Evolutionary conservation across 371 early-diverging fungal genomes (phyloP), one percentile per base, ranked within the genome.

Genomic region (Mucor mucedo): DNA sequence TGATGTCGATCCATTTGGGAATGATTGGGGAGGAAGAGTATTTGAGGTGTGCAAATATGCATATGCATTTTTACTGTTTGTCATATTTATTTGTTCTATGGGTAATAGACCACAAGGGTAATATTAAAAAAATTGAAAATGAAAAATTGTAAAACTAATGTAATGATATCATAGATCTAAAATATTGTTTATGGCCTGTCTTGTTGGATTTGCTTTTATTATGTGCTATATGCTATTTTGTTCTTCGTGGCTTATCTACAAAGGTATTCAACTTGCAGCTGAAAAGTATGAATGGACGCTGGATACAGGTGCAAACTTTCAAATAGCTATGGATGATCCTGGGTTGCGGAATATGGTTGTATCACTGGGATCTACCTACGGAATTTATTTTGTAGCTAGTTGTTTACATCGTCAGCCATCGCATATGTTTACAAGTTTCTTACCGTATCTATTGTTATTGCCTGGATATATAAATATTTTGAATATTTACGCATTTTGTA

Each of bases 21-120:
- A 73, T 41, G 73, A 66, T 3, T 78, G 78, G 79, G 80, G 81
- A 3, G 55, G 58, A 11, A 60, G 67, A 47, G 64, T 88, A 16
- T 85, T 87, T 64, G 73, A 77, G 13, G 63, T 85, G 3, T 66
- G 85, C 11, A 75, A 78, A 30, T 83, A 84, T 52, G 65, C 87
- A 9, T 94, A 94, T 73, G 73, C 90, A 44, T 70, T 86, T 16
- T 63, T 91, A 30, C 72, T 94, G 58, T 77, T 90, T 52, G 77
- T 84, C 2, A 73, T 84, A 32, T 91, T 94, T 63, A 87, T 93
- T 58, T 82, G 87, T 53, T 84, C 92, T 13, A 81, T 94, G 75
- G 95, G 95, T 40, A 94, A 94, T 68, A 76, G 93, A 41, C 95
- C 95, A 41, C 92, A 93, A 80, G 93, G 93, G 65, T 91, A 90